Evolutionary conservation across 345 rosid genomes (phyloP).

Genomic region (Angophora floribunda): DNA sequence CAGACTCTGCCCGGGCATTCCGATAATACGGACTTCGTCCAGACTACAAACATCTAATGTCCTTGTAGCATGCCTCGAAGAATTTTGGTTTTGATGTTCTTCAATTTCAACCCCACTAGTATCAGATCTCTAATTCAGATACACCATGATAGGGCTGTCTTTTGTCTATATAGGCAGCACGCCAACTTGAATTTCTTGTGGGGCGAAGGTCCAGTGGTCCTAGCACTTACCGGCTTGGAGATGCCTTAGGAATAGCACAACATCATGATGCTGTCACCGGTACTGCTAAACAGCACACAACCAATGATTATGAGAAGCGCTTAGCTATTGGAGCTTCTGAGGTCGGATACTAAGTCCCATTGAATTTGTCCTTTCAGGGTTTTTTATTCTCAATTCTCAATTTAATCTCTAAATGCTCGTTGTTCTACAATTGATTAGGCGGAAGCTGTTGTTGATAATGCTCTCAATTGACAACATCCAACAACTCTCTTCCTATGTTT

Average conservation of each 20-base stretch:
- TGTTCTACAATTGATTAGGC: slow-evolving; percentile 24
- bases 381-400: neutral
- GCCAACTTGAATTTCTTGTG: slow-evolving; percentile 77
- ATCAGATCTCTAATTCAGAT: too few species aligned
- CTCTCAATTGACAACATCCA: slow-evolving; percentile 3
- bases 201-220: slow-evolving; percentile 47
- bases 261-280: slow-evolving; percentile 92
- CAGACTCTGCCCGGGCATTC: too few species aligned
- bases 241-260: slow-evolving; percentile 70
- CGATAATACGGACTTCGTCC: too few species aligned
- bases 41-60: too few species aligned
- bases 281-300: slow-evolving; percentile 84
- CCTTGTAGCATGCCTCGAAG: too few species aligned
- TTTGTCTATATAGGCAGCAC: slow-evolving; percentile 46
- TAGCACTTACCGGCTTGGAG: slow-evolving; percentile 49
- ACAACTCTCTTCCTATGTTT: neutral
- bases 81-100: too few species aligned
- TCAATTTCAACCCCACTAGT: too few species aligned
- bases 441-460: slow-evolving; percentile 42
- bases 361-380: neutral
- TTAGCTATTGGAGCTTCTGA: slow-evolving; percentile 58
- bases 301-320: slow-evolving; percentile 67
- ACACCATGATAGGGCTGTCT: neutral
- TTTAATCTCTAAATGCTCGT: neutral
- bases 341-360: slow-evolving; percentile 20